Conservation (phyloP, 495 filamentous ascomycete species). For the Sordaria brevicollis region DNA sequence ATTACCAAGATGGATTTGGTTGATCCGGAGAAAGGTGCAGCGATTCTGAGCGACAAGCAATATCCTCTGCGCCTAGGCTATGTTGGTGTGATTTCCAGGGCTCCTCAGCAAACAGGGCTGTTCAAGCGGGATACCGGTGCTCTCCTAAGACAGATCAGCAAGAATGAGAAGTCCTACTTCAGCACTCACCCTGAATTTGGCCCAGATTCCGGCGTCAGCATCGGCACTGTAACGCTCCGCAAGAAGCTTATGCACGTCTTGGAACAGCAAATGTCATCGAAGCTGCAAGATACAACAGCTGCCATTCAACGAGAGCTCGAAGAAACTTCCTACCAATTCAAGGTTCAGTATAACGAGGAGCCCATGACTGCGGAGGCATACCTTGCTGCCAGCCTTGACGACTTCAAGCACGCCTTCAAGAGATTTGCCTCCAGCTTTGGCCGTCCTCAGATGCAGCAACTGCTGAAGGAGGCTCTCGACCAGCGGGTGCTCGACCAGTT, state of each 20-base stretch:
- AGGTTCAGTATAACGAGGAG: conserved; percentile 98
- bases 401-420: conserved; percentile 97
- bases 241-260: conserved; percentile 97
- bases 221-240: conserved; percentile 76
- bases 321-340: conserved; percentile 97
- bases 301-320: conserved; percentile 92
- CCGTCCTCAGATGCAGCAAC: conserved; percentile 72
- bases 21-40: conserved; percentile 65
- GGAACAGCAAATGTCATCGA: conserved; percentile 92
- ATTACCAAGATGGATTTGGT: conserved; percentile 99
- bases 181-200: conserved; percentile 80
- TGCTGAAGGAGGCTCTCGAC: conserved; percentile 87
- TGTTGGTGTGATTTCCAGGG: conserved; percentile 83
- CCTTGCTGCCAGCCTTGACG: conserved; percentile 84
- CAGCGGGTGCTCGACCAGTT: conserved; percentile 94
- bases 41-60: conserved; percentile 75
- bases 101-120: conserved; percentile 57
- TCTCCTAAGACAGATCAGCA: conserved; percentile 68
- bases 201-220: conserved; percentile 53
- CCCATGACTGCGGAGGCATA: conserved; percentile 93
- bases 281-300: conserved; percentile 75
- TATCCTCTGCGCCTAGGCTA: conserved; percentile 96
- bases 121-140: conserved; percentile 80
- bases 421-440: conserved; percentile 85
- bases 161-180: conserved; percentile 86